Base-by-base conservation (phyloP, 208 protist genomes). In the Jaenimonas drosophilae region DNA sequence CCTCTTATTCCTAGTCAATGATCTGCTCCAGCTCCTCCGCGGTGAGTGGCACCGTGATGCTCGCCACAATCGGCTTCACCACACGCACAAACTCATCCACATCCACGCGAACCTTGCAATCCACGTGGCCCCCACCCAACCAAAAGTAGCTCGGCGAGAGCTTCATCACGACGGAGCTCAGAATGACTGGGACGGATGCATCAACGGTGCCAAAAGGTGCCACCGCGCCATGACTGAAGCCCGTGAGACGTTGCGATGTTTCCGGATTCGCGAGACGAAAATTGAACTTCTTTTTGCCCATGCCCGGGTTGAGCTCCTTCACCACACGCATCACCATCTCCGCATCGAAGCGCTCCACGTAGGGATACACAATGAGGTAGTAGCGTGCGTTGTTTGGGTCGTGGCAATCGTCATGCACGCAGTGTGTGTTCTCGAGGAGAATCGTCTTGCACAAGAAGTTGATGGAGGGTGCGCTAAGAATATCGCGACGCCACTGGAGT, bases 381-480 rank as follows among this genome's bases (percentile, higher is more conserved):
- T 69, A 89, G 37, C 75, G 79, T 7, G 85, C 76, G 64, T 94
- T 94, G 39, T 68, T 54, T 3, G 56, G 64, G 6, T 81, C 61
- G 11, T 37, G 48, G 50, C 79, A 92, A 52, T 91, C 81, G 3
- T 7, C 38, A 19, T 71, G 30, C 4, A 61, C 64, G 60, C 84
- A 96, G 54, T 93, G 78, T 14, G 91, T 93, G 63, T 96, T 96
- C 54, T 94, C 84, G 44, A 96, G 54, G 5, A 96, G 43, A 40
- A 96, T 91, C 0, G 87, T 89, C 51, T 96, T 96, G 70, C 91
- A 96, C 14, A 96, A 49, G 41, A 94, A 73, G 4, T 76, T 64
- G 44, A 90, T 85, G 28, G 73, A 76, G 14, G 76, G 64, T 0
- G 85, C 81, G 3, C 48, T 37, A 25, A 96, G 69, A 19, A 74